A percentile compares a stretch with the other conserved stretches of the same genome.
phyloP scores from a whole-genome alignment of 192 early-diverging fungal species.

The Podila minutissima region DNA sequence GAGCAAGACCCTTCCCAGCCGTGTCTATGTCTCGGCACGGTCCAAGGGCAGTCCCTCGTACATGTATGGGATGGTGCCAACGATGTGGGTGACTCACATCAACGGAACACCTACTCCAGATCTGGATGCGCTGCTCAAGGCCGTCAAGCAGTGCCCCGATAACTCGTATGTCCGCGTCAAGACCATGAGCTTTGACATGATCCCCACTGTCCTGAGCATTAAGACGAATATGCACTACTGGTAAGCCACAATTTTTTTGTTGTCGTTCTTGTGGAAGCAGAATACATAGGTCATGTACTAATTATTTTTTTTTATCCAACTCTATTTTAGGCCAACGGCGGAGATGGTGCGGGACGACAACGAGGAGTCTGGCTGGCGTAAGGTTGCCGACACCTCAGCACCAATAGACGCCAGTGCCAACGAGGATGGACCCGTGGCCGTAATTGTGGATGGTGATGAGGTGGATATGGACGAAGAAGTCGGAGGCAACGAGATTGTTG shows the following conservation, averaged over 20 bases:
- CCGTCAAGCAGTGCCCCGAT: conserved; percentile 65
- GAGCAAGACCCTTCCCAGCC: conserved; percentile 70
- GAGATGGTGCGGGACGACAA: conserved; percentile 49
- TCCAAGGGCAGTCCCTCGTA: conserved; percentile 70
- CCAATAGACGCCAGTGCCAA: neutral
- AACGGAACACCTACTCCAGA: conserved; percentile 66
- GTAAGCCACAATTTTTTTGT: conserved; percentile 14
- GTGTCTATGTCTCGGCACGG: conserved; percentile 67
- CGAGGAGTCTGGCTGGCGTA: conserved; percentile 52
- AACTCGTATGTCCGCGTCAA: conserved; percentile 77
- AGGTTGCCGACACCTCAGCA: conserved; percentile 22
- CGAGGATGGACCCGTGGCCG: conserved; percentile 6
- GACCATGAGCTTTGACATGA: conserved; percentile 80
- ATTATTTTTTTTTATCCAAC: neutral
- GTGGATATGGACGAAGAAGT: conserved; percentile 33
- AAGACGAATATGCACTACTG: conserved; percentile 80
- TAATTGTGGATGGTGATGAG: conserved; percentile 36
- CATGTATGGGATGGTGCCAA: conserved; percentile 69
- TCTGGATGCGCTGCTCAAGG: conserved; percentile 70
- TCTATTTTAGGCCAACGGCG: conserved; percentile 40
- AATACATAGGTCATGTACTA: neutral
- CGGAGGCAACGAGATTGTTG: conserved; percentile 4
- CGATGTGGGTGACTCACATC: conserved; percentile 82
- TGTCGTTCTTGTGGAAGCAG: neutral
- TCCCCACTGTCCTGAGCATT: conserved; percentile 77